These are phyloP conservation scores for Telopea speciosissima DNA, from an alignment of 177 flowering plant genomes.

Conservation along the genomic window DNA sequence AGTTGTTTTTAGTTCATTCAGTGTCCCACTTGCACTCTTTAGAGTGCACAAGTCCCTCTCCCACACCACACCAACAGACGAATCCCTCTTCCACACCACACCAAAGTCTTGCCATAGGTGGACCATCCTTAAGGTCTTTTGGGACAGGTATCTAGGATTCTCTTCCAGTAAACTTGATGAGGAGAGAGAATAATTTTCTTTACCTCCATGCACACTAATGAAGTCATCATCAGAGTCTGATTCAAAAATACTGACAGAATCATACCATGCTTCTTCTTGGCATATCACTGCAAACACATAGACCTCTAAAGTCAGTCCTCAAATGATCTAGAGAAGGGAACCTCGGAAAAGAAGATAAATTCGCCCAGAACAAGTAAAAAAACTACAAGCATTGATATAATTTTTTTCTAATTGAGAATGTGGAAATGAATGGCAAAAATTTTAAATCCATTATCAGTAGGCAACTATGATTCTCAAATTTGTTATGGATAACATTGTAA, in stretches of 20 bases:
- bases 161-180: not conserved
- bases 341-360: too few relatives aligned
- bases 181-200: not conserved
- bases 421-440: too few relatives aligned
- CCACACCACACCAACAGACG: too few relatives aligned
- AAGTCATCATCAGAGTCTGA: conserved; percentile 96
- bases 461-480: too few relatives aligned
- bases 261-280: conserved; percentile 90
- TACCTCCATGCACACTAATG: conserved; percentile 90
- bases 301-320: conserved; percentile 8
- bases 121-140: not conserved
- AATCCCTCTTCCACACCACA: too few relatives aligned
- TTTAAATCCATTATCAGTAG: too few relatives aligned
- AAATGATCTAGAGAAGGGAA: too few relatives aligned
- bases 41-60: too few relatives aligned
- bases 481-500: too few relatives aligned
- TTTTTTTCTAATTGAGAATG: too few relatives aligned
- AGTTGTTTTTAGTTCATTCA: not conserved
- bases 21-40: too few relatives aligned
- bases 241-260: conserved; percentile 76
- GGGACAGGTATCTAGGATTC: not conserved
- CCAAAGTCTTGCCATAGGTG: not conserved
- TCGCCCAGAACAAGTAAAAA: too few relatives aligned
- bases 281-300: conserved; percentile 44
- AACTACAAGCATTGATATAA: not conserved